phyloP scores from a whole-genome alignment of 129 eudicot genomes.

The Chrysanthemum makinoi region DNA sequence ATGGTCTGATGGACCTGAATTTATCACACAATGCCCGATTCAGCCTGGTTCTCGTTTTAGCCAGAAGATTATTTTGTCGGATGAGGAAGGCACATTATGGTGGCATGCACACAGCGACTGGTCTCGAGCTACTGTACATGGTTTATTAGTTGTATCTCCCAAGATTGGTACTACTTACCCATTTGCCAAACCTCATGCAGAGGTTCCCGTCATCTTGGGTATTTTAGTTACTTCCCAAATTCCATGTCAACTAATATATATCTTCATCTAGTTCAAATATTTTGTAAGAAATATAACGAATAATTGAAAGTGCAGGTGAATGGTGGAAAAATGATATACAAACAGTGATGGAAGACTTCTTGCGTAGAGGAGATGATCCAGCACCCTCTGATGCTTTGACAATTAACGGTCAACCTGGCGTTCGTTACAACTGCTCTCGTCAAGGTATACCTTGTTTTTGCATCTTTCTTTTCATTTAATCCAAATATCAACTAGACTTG shows the following conservation, averaged over 20 bases:
- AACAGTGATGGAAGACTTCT: constrained; percentile 35
- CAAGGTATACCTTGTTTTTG: constrained; percentile 19
- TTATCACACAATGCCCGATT: constrained; percentile 53
- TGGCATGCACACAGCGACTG: constrained; percentile 56
- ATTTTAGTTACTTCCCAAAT: background rate
- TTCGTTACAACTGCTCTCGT: constrained; percentile 39
- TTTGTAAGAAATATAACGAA: background rate
- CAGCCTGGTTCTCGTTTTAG: constrained; percentile 44
- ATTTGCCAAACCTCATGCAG: constrained; percentile 47
- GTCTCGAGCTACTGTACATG: constrained; percentile 61
- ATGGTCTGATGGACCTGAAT: constrained; percentile 67
- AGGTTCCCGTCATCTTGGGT: constrained; percentile 55
- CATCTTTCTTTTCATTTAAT: background rate
- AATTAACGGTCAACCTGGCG: constrained; percentile 67
- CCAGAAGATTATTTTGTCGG: constrained; percentile 38
- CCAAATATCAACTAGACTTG: background rate
- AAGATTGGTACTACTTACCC: constrained; percentile 37
- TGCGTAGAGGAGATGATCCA: constrained; percentile 47
- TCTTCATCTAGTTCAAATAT: background rate
- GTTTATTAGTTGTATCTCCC: constrained; percentile 42
- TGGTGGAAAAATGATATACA: constrained; percentile 58
- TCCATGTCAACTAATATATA: background rate
- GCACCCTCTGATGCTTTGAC: constrained; percentile 48
- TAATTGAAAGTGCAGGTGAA: constrained; percentile 32
- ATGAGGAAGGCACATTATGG: constrained; percentile 60